These are phyloP conservation scores for Boehmeria nivea DNA, from an alignment of 306 rosid genomes.

Conservation along the genomic window DNA sequence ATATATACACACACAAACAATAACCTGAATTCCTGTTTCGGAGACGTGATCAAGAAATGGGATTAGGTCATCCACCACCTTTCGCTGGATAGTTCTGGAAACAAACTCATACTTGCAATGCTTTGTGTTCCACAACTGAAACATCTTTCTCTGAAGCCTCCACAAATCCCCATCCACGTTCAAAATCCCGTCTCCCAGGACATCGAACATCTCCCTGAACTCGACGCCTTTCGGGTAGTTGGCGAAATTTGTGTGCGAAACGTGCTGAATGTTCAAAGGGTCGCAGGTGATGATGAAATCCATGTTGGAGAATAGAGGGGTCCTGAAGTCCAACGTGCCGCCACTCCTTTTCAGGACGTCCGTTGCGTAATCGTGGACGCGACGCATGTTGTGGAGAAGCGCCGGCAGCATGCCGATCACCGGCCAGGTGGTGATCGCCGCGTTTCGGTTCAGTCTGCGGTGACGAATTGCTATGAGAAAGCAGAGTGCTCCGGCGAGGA, in stretches of 20 bases:
- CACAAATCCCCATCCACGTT: constrained; percentile 16
- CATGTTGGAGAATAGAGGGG: constrained; percentile 15
- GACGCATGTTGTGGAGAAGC: neutral
- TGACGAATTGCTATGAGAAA: neutral
- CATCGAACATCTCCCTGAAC: constrained; percentile 23
- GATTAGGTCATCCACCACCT: constrained; percentile 20
- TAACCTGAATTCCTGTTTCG: neutral
- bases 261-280: constrained; percentile 37
- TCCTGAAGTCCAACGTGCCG: constrained; percentile 23
- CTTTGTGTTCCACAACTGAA: constrained; percentile 6
- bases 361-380: constrained; percentile 18
- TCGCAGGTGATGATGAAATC: constrained; percentile 20
- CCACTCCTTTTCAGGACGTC: constrained; percentile 5
- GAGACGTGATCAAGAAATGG: constrained; percentile 29
- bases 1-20: no score
- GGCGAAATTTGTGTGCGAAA: constrained; percentile 7
- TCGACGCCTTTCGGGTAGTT: constrained; percentile 28
- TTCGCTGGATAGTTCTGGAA: constrained; percentile 10
- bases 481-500: neutral
- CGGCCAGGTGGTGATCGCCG: constrained; percentile 17
- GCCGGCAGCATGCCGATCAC: constrained; percentile 22
- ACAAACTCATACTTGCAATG: constrained; percentile 8
- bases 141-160: constrained; percentile 19
- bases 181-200: constrained; percentile 35
- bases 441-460: constrained; percentile 2